These are phyloP conservation scores for Halteria grandinella DNA, from an alignment of 73 alveolate species.

Conservation along the genomic window DNA sequence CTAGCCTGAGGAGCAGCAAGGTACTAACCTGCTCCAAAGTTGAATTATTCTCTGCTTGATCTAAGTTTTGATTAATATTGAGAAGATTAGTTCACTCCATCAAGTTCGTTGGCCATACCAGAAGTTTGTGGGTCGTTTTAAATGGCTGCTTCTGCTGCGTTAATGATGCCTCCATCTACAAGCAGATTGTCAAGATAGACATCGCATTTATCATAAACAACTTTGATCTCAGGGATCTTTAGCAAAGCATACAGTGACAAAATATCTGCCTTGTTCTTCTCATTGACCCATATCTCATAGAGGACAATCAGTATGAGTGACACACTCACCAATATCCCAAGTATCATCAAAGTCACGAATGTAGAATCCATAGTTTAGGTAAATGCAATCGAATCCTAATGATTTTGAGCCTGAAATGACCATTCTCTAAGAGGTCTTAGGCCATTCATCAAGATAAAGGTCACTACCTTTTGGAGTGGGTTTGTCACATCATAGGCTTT, in stretches of 20 bases:
- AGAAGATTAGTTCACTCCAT: no score
- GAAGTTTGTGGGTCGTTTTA: no score
- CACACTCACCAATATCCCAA: not conserved
- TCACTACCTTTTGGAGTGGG: not conserved
- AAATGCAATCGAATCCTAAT: not conserved
- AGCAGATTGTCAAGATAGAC: not conserved
- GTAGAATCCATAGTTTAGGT: not conserved
- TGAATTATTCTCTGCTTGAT: no score
- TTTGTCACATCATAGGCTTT: not conserved
- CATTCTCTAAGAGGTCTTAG: conserved; percentile 13
- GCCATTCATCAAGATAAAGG: conserved; percentile 11
- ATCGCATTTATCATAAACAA: conserved; percentile 27
- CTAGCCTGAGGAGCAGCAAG: no score
- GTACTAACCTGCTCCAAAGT: no score
- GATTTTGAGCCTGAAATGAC: not conserved
- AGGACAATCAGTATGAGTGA: not conserved
- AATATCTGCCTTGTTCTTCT: conserved; percentile 4
- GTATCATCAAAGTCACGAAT: not conserved
- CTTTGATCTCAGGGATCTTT: conserved; percentile 9
- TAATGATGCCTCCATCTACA: no score
- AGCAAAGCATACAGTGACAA: conserved; percentile 26
- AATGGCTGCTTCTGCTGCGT: no score
- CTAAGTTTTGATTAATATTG: no score
- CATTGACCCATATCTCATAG: not conserved
- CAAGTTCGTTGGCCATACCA: no score